These are phyloP conservation scores for Blastomyces gilchristii DNA, from an alignment of 2,329 filamentous ascomycete genomes.

Conservation along the genomic window DNA sequence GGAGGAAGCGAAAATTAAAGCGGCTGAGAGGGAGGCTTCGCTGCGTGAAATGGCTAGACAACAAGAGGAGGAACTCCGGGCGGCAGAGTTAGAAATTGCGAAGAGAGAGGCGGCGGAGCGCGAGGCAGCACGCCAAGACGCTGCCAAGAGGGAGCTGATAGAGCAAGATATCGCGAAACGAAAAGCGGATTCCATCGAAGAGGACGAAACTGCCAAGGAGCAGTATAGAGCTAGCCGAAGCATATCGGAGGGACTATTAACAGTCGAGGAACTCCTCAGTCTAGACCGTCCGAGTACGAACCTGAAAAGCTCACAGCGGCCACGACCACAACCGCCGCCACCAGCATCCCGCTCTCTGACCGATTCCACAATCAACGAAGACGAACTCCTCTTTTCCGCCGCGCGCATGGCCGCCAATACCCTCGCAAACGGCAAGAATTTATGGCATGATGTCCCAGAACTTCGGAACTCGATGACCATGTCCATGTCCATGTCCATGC, in stretches of 20 bases:
- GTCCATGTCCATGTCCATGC: constrained; percentile 6
- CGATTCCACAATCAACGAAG: constrained; percentile 27
- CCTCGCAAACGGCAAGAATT: constrained; percentile 27
- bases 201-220: constrained; percentile 4
- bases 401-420: constrained; percentile 34
- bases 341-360: neutral
- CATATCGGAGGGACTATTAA: constrained; percentile 9
- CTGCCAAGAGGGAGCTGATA: constrained; percentile 11
- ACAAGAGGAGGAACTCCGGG: constrained; percentile 11
- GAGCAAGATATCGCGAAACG: constrained; percentile 15
- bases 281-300: constrained; percentile 8
- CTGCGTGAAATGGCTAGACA: constrained; percentile 13
- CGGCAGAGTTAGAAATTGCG: constrained; percentile 8
- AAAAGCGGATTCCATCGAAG: constrained; percentile 10
- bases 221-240: constrained; percentile 10
- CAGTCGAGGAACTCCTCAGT: constrained; percentile 15
- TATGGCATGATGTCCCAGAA: constrained; percentile 22
- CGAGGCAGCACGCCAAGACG: constrained; percentile 1
- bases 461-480: constrained; percentile 19
- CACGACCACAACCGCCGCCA: constrained; percentile 4
- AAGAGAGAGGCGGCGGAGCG: constrained; percentile 7
- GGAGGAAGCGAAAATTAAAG: constrained; percentile 9
- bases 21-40: constrained; percentile 12
- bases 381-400: constrained; percentile 33
- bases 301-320: constrained; percentile 7